phyloP scores from a whole-genome alignment of 2,329 filamentous ascomycete species.

The Ophiosphaerella herpotricha region DNA sequence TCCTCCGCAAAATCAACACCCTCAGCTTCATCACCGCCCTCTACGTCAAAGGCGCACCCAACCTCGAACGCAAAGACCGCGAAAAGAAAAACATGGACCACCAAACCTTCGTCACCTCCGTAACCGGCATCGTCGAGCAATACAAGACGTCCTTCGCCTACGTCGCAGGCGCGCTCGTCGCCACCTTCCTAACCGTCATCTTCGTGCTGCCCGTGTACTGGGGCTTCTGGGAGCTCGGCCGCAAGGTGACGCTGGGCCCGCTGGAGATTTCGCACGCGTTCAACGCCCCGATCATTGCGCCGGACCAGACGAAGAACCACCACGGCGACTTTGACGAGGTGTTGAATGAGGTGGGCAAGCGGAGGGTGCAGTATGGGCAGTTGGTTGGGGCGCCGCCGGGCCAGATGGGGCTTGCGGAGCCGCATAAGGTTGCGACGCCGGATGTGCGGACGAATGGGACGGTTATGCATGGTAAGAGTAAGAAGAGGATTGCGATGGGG shows the following conservation, averaged over 20 bases:
- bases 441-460: not conserved
- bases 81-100: slow-evolving; percentile 4
- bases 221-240: slow-evolving; percentile 44
- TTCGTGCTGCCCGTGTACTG: slow-evolving; percentile 42
- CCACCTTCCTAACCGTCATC: slow-evolving; percentile 36
- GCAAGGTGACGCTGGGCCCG: slow-evolving; percentile 41
- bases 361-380: slow-evolving; percentile 26
- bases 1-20: slow-evolving; percentile 30
- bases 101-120: slow-evolving; percentile 12
- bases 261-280: slow-evolving; percentile 45
- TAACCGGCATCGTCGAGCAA: slow-evolving; percentile 30
- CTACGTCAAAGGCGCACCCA: slow-evolving; percentile 21
- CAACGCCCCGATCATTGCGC: slow-evolving; percentile 29
- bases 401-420: slow-evolving; percentile 27
- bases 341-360: slow-evolving; percentile 22
- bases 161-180: slow-evolving; percentile 37
- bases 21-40: slow-evolving; percentile 21
- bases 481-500: slow-evolving; percentile 10
- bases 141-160: slow-evolving; percentile 35
- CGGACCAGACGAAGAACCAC: slow-evolving; percentile 15
- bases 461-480: slow-evolving; percentile 4
- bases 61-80: slow-evolving; percentile 2
- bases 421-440: slow-evolving; percentile 15
- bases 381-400: slow-evolving; percentile 19
- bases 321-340: slow-evolving; percentile 30